These are phyloP conservation scores for Candida pseudofarinosa DNA, from an alignment of 805 yeast species.

Conservation along the genomic window DNA sequence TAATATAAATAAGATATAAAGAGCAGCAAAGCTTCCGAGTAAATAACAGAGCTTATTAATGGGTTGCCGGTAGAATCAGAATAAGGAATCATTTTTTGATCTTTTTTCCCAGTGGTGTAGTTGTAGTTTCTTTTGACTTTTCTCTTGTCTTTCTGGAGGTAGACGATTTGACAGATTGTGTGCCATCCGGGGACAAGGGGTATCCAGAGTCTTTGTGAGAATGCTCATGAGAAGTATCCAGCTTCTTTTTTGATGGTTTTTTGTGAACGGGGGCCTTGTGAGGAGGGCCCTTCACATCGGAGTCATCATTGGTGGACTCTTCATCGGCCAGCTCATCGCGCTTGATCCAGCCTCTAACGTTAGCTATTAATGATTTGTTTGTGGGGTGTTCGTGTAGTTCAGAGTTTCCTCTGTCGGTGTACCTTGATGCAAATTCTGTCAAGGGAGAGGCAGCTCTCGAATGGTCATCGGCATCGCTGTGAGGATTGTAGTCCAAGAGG, in stretches of 20 bases:
- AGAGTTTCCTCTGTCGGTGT: conserved; percentile 48
- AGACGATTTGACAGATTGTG: neutral
- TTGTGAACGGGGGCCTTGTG: conserved; percentile 1
- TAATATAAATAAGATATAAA: neutral
- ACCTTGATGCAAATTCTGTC: conserved; percentile 62
- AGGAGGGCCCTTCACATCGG: neutral
- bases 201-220: neutral
- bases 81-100: neutral
- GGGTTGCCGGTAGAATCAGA: no score
- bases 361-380: conserved; percentile 31
- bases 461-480: conserved; percentile 24
- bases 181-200: neutral
- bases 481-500: conserved; percentile 19
- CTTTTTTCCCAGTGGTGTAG: conserved; percentile 1
- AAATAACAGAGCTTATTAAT: no score
- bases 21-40: neutral
- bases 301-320: conserved; percentile 20
- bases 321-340: conserved; percentile 32
- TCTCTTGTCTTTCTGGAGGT: conserved; percentile 4
- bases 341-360: conserved; percentile 40
- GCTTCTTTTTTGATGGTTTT: neutral
- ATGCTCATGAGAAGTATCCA: neutral
- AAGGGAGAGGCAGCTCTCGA: conserved; percentile 48
- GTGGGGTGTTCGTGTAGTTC: conserved; percentile 33
- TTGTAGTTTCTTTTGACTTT: conserved; percentile 7